These are phyloP conservation scores for Neospora caninum DNA, from an alignment of 169 alveolate genomes.

Conservation along the genomic window DNA sequence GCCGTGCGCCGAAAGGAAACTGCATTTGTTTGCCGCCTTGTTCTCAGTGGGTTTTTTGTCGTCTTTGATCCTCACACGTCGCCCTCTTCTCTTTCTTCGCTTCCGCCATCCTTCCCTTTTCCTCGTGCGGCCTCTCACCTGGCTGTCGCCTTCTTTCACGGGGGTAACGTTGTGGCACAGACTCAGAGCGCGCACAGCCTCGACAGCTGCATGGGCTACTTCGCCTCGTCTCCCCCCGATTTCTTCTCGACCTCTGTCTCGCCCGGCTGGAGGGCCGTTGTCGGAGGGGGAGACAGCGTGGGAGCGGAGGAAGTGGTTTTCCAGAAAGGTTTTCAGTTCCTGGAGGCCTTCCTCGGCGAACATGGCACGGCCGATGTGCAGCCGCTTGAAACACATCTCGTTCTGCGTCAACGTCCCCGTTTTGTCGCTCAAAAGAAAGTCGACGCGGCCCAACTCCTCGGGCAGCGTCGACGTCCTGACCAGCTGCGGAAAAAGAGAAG, in stretches of 20 bases:
- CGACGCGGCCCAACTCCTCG: constrained; percentile 85
- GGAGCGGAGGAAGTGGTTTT: not conserved
- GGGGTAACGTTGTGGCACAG: constrained; percentile 95
- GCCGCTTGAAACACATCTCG: constrained; percentile 82
- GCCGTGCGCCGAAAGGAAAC: too few relatives aligned
- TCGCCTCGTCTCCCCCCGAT: not conserved
- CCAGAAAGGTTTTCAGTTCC: not conserved
- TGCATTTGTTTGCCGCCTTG: too few relatives aligned
- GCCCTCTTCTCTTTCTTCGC: too few relatives aligned
- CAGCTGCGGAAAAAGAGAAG: not conserved
- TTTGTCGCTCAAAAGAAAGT: constrained; percentile 89
- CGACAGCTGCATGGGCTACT: constrained; percentile 58
- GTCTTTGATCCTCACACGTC: too few relatives aligned
- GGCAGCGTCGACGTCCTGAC: constrained; percentile 85
- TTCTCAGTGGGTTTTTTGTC: too few relatives aligned
- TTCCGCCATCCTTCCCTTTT: not conserved
- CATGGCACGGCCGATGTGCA: constrained; percentile 80
- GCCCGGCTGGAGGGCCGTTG: not conserved
- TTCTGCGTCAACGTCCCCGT: constrained; percentile 93
- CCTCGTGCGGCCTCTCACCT: not conserved
- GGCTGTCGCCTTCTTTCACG: constrained; percentile 58
- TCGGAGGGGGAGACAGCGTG: not conserved
- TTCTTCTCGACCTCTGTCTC: not conserved
- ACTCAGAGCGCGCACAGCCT: constrained; percentile 85
- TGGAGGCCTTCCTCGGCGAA: constrained; percentile 73